phyloP scores from a whole-genome alignment of 768 basidiomycete genomes.

The Crassisporium funariophilum region DNA sequence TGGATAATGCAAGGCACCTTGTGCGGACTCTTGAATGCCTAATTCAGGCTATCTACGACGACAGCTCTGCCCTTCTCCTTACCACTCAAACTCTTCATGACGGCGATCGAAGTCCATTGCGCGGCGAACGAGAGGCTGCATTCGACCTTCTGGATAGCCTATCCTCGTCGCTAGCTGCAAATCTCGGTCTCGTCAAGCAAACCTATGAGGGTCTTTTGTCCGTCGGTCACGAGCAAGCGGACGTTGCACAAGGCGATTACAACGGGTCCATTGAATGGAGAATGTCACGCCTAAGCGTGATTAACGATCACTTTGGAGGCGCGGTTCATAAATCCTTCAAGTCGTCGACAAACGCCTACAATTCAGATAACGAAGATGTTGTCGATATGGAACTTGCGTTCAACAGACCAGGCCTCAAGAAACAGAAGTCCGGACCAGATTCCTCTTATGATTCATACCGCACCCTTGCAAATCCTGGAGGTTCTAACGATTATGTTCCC shows the following conservation, averaged over 20 bases:
- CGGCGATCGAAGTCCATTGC: conserved; percentile 31
- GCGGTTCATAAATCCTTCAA: conserved; percentile 37
- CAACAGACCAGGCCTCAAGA: conserved; percentile 37
- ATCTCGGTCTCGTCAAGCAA: conserved; percentile 56
- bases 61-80: conserved; percentile 60
- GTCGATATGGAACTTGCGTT: conserved; percentile 62
- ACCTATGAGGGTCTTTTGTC: conserved; percentile 63
- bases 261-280: conserved; percentile 78
- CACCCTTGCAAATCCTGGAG: conserved; percentile 24
- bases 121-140: conserved; percentile 33
- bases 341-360: conserved; percentile 31
- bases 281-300: conserved; percentile 67
- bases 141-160: conserved; percentile 54
- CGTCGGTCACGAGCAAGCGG: conserved; percentile 72
- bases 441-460: conserved; percentile 30
- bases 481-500: conserved; percentile 14
- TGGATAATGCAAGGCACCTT: conserved; percentile 67
- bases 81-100: conserved; percentile 56
- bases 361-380: conserved; percentile 52
- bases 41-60: conserved; percentile 76
- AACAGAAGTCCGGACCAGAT: conserved; percentile 26
- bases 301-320: conserved; percentile 51
- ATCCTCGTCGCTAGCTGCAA: conserved; percentile 53
- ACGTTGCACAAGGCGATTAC: conserved; percentile 70
- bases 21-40: conserved; percentile 71